phyloP scores from a whole-genome alignment of 352 stramenopile species.

The Phytophthora pini region DNA sequence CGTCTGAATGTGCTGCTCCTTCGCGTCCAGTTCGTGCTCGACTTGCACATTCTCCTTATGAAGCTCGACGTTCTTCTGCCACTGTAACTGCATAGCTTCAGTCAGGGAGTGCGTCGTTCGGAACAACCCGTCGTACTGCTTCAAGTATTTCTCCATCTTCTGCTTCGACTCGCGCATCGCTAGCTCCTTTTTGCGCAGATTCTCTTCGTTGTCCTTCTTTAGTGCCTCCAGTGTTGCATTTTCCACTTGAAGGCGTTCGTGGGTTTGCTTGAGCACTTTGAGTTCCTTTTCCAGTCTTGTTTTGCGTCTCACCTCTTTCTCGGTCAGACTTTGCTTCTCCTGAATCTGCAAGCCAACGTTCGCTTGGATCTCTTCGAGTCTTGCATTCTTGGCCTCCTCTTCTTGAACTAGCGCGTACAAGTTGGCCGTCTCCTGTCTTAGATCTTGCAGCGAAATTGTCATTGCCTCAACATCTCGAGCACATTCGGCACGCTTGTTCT shows the following conservation, averaged over 20 bases:
- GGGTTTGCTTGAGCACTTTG: slow-evolving; percentile 69
- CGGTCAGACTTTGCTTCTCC: slow-evolving; percentile 66
- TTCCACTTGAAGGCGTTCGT: slow-evolving; percentile 59
- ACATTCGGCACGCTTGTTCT: slow-evolving; percentile 72
- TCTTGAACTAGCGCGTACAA: slow-evolving; percentile 67
- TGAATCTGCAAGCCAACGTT: slow-evolving; percentile 52
- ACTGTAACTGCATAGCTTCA: slow-evolving; percentile 82
- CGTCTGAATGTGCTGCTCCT: slow-evolving; percentile 62
- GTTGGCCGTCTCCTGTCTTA: slow-evolving; percentile 71
- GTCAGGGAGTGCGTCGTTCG: slow-evolving; percentile 78
- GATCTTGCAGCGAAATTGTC: slow-evolving; percentile 66
- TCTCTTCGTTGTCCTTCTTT: slow-evolving; percentile 69
- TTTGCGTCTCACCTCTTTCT: slow-evolving; percentile 74
- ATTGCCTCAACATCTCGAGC: slow-evolving; percentile 77
- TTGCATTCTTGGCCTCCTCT: slow-evolving; percentile 66
- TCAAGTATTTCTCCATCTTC: slow-evolving; percentile 91
- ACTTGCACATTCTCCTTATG: slow-evolving; percentile 78
- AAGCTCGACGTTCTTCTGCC: slow-evolving; percentile 85
- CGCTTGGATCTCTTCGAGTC: slow-evolving; percentile 61
- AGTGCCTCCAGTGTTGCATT: slow-evolving; percentile 47
- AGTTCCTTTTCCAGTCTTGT: slow-evolving; percentile 71
- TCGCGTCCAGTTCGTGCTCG: slow-evolving; percentile 59
- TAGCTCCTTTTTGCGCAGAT: slow-evolving; percentile 70
- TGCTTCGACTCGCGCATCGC: slow-evolving; percentile 81
- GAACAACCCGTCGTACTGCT: slow-evolving; percentile 87